Percentiles rank a stretch among this genome's conserved stretches.
Conservation (phyloP, 2,329 filamentous ascomycete species). For the Pseudodiploospora longispora region DNA sequence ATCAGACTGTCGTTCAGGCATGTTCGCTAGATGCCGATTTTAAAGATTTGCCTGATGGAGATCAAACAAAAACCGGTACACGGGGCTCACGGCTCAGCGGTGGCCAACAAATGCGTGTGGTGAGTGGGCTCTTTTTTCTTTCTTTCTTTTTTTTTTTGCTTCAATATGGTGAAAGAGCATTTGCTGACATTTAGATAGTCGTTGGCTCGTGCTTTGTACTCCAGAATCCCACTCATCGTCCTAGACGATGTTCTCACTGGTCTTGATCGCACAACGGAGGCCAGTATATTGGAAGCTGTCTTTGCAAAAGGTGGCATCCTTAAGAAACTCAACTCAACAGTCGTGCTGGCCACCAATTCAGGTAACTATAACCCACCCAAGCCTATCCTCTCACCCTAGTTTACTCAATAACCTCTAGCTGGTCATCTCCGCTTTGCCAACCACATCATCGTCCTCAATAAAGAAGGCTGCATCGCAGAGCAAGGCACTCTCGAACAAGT, state of each 20-base stretch:
- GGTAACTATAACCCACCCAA: neutral
- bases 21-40: slow-evolving; percentile 21
- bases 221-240: slow-evolving; percentile 23
- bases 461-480: slow-evolving; percentile 12
- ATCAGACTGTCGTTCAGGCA: slow-evolving; percentile 19
- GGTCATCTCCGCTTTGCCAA: slow-evolving; percentile 16
- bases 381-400: too few species aligned
- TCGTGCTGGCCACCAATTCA: slow-evolving; percentile 25
- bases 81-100: slow-evolving; percentile 28
- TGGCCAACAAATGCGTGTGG: slow-evolving; percentile 25
- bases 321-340: slow-evolving; percentile 25
- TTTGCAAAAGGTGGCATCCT: slow-evolving; percentile 32
- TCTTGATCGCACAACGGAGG: slow-evolving; percentile 32
- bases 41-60: slow-evolving; percentile 19
- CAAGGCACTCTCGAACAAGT: slow-evolving; percentile 8
- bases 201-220: slow-evolving; percentile 35
- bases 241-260: slow-evolving; percentile 35
- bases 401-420: neutral
- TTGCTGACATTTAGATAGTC: neutral
- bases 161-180: too few species aligned
- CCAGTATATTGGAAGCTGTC: slow-evolving; percentile 30
- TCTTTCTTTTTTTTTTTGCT: too few species aligned
- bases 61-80: slow-evolving; percentile 25
- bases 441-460: slow-evolving; percentile 15
- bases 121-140: neutral